Percentiles rank a stretch among this genome's conserved stretches.
phyloP scores from a whole-genome alignment of 1,284 basidiomycete species.

The Pseudozyma hubeiensis region DNA sequence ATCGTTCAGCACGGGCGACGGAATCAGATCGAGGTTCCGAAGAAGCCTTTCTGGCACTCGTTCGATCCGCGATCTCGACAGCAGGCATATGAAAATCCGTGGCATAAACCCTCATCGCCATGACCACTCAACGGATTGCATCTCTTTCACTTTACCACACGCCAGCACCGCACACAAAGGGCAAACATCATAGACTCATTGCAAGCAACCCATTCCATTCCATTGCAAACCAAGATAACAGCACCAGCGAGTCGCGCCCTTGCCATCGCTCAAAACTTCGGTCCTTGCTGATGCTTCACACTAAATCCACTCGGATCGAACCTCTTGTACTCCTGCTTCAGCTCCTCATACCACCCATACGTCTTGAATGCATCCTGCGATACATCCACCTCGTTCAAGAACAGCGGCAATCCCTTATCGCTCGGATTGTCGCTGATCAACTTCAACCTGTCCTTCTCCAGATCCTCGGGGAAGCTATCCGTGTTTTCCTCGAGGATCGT shows the following conservation, averaged over 20 bases:
- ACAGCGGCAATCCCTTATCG: constrained; percentile 36
- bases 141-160: too few relatives aligned
- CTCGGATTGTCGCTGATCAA: constrained; percentile 18
- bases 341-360: constrained; percentile 34
- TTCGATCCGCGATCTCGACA: constrained; percentile 5
- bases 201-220: neutral
- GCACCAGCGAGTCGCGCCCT: neutral
- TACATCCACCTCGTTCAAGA: constrained; percentile 50
- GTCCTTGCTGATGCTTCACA: constrained; percentile 23
- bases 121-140: too few relatives aligned
- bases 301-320: constrained; percentile 38
- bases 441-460: constrained; percentile 11
- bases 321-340: constrained; percentile 26
- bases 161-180: neutral
- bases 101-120: too few relatives aligned
- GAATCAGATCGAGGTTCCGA: neutral
- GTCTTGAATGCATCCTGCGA: constrained; percentile 32
- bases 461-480: constrained; percentile 14
- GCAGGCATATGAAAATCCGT: too few relatives aligned
- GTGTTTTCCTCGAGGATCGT: constrained; percentile 6
- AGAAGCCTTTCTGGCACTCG: constrained; percentile 20
- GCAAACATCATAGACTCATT: neutral
- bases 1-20: neutral
- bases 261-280: constrained; percentile 8
- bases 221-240: neutral